Percentiles rank a stretch among this genome's conserved stretches.
Evolutionary conservation across 78 protist genomes (phyloP).

Genomic region (Ministeria vibrans): DNA sequence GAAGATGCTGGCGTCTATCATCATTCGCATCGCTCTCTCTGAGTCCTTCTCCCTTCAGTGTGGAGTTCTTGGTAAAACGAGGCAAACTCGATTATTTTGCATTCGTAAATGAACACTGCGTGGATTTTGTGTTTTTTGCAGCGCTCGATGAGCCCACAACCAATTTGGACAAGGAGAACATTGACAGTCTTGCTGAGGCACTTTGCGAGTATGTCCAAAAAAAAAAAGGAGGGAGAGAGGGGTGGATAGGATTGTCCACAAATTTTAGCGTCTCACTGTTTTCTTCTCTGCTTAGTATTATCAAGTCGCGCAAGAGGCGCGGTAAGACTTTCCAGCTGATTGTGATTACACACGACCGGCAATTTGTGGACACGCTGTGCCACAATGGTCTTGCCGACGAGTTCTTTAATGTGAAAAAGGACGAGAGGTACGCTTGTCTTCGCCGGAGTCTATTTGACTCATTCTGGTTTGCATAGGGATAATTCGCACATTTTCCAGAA

Average conservation of each 20-base stretch:
- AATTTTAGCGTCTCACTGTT: not conserved
- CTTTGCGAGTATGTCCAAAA: slow-evolving; percentile 27
- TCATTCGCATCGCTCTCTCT: slow-evolving; percentile 96
- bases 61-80: slow-evolving; percentile 94
- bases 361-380: slow-evolving; percentile 47
- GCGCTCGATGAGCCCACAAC: slow-evolving; percentile 99
- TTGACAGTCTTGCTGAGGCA: slow-evolving; percentile 70
- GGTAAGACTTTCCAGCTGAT: slow-evolving; percentile 92
- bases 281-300: slow-evolving; percentile 24
- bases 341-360: slow-evolving; percentile 98
- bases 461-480: too few relatives aligned
- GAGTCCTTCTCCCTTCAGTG: slow-evolving; percentile 95
- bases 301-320: slow-evolving; percentile 54
- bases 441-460: not conserved
- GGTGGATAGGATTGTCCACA: not conserved
- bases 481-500: too few relatives aligned
- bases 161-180: slow-evolving; percentile 90
- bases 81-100: too few relatives aligned
- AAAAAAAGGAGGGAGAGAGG: not conserved
- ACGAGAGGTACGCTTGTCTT: not conserved
- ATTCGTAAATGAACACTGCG: too few relatives aligned
- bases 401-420: not conserved
- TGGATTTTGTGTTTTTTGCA: too few relatives aligned
- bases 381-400: not conserved
- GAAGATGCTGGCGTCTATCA: slow-evolving; percentile 90